Base-by-base conservation (phyloP, 805 yeast genomes). In the Lachancea sp. region DNA sequence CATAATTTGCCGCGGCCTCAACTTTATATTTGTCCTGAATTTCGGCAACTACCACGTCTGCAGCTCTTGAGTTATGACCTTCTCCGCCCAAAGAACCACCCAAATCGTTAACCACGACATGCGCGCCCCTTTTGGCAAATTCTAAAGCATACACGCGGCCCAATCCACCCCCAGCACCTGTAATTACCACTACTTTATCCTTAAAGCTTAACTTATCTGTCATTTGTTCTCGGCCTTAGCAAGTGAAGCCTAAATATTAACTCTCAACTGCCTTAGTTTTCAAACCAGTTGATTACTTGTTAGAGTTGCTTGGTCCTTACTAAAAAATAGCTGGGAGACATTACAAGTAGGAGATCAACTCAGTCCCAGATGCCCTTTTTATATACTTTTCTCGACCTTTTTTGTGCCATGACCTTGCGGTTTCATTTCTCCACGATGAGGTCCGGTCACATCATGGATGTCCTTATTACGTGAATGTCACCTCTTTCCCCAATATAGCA, bases 151-250 rank as follows among this genome's bases (percentile, higher is more conserved):
- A 90, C 36, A 78, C 78, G 54, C 74, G 83, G 18, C 98, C 98
- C 33, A 90, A 74, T 15, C 97, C 98, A 51, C 97, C 97, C 49
- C 98, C 98, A 35, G 97, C 92, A 24, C 98, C 98, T 36, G 97
- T 90, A 60, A 90, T 79, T 43, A 90, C 78, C 24, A 90, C 97
- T 32, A 90, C 97, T 61, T 83, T 81, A 53, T 80, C 87, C 55
- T 85, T 82, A 56, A 81, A 86, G 15, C 36, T 31, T 12, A 43
- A 21, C 15, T 28, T 30, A n/a, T 37, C 29, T 5, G 36, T 31
- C 41, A 38, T 38, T 30, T 8, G 12, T 8, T 19, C 22, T 17
- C 12, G 15, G 34, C 11, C 8, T 23, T 23, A 23, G 8, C 25
- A 23, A 23, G 11, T 23, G 8, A 23, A 23, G 13, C 12, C 12